Percentiles rank a stretch among this genome's conserved stretches.
Evolutionary conservation across 176 grass and related monocot species (phyloP).

Genomic region (Puya raimondii): DNA sequence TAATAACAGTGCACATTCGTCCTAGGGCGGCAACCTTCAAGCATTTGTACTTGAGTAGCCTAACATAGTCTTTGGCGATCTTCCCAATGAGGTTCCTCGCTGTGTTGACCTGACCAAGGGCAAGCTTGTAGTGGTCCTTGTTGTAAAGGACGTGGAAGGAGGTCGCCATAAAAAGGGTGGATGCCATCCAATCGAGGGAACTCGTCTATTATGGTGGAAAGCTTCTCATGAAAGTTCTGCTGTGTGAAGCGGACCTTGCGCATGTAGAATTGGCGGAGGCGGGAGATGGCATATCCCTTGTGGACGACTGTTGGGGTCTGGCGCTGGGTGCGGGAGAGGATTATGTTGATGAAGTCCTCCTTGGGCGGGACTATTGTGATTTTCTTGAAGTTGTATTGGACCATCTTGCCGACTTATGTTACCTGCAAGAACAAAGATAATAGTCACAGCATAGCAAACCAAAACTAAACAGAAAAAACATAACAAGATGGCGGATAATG

Average conservation of each 20-base stretch:
- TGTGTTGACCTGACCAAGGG: slow-evolving; percentile 66
- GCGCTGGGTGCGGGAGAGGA: slow-evolving; percentile 65
- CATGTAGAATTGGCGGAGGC: slow-evolving; percentile 74
- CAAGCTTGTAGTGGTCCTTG: slow-evolving; percentile 86
- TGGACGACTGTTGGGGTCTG: slow-evolving; percentile 82
- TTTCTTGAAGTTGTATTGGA: slow-evolving; percentile 77
- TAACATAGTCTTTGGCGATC: slow-evolving; percentile 61
- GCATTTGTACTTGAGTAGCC: slow-evolving; percentile 68
- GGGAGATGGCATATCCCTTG: slow-evolving; percentile 58
- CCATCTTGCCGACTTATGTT: slow-evolving; percentile 29
- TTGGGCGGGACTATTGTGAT: slow-evolving; percentile 61
- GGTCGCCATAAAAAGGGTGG: slow-evolving; percentile 65
- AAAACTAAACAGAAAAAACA: too few relatives aligned
- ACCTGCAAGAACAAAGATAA: too few relatives aligned
- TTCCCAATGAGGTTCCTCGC: slow-evolving; percentile 63
- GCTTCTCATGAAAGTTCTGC: slow-evolving; percentile 76
- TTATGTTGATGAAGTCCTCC: slow-evolving; percentile 78
- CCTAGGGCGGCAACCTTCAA: slow-evolving; percentile 58
- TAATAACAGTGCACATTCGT: slow-evolving; percentile 63
- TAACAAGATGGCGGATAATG: too few relatives aligned
- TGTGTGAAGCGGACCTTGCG: slow-evolving; percentile 58
- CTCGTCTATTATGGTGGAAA: slow-evolving; percentile 56
- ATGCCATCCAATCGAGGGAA: slow-evolving; percentile 59
- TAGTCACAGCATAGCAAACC: too few relatives aligned
- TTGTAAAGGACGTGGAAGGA: slow-evolving; percentile 73